phyloP scores from a whole-genome alignment of 2,329 filamentous ascomycete genomes.

The Colletotrichum tropicicola region DNA sequence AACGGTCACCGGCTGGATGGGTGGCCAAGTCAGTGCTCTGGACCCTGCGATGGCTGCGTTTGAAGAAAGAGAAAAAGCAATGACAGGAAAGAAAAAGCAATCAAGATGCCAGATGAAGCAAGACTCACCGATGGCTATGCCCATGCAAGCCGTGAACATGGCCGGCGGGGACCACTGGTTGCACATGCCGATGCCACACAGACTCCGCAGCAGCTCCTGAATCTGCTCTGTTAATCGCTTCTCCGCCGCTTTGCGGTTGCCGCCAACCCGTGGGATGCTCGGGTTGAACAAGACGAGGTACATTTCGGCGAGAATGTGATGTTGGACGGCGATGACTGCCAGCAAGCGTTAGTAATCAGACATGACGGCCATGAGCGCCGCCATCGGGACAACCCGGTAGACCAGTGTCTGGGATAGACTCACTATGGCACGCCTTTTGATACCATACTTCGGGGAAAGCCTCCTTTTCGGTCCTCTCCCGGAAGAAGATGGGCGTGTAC shows the following conservation, averaged over 20 bases:
- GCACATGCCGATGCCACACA: slow-evolving; percentile 69
- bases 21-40: not conserved
- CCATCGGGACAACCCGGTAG: no score
- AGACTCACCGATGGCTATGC: slow-evolving; percentile 47
- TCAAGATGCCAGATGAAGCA: not conserved
- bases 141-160: slow-evolving; percentile 66
- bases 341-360: slow-evolving; percentile 30
- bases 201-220: slow-evolving; percentile 55
- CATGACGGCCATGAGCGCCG: not conserved
- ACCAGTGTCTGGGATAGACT: slow-evolving; percentile 8
- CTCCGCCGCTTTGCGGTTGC: slow-evolving; percentile 40
- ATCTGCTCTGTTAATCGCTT: slow-evolving; percentile 49
- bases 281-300: slow-evolving; percentile 67
- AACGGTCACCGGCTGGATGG: slow-evolving; percentile 55
- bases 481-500: slow-evolving; percentile 32
- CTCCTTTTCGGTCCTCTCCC: slow-evolving; percentile 37
- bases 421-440: slow-evolving; percentile 30
- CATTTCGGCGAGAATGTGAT: slow-evolving; percentile 66
- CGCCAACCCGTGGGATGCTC: slow-evolving; percentile 58
- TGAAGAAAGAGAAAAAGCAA: not conserved
- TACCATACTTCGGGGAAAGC: slow-evolving; percentile 42
- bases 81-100: not conserved
- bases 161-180: slow-evolving; percentile 65
- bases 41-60: not conserved
- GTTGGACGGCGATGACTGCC: slow-evolving; percentile 66